Evolutionary conservation across 2,329 filamentous ascomycete genomes (phyloP).

Genomic region (Tolypocladium capitatum): DNA sequence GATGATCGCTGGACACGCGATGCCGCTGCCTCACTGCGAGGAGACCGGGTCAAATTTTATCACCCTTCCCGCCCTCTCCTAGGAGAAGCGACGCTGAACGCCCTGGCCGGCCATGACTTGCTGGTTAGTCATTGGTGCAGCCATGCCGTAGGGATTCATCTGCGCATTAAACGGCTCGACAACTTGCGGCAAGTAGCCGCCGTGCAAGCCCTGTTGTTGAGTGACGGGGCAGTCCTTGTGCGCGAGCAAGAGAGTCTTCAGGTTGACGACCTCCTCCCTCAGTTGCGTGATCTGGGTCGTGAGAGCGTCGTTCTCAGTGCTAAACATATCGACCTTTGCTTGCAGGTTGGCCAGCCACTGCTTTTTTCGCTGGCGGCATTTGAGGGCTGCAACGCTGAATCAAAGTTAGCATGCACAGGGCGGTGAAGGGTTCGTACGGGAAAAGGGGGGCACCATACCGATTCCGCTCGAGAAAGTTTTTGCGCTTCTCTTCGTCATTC

Average conservation of each 20-base stretch:
- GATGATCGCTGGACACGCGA: background rate
- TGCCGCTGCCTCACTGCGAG: background rate
- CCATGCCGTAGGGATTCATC: slow-evolving; percentile 48
- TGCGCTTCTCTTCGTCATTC: slow-evolving; percentile 97
- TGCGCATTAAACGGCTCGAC: slow-evolving; percentile 41
- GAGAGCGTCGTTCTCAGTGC: slow-evolving; percentile 78
- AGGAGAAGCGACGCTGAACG: slow-evolving; percentile 44
- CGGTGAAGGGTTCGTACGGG: background rate
- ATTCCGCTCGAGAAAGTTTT: slow-evolving; percentile 94
- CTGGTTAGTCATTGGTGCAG: slow-evolving; percentile 35
- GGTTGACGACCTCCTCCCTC: slow-evolving; percentile 83
- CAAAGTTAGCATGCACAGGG: slow-evolving; percentile 1
- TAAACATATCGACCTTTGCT: slow-evolving; percentile 86
- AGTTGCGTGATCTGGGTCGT: slow-evolving; percentile 72
- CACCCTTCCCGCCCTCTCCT: slow-evolving; percentile 15
- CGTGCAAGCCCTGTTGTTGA: slow-evolving; percentile 59
- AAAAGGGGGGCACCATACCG: slow-evolving; percentile 44
- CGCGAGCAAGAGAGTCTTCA: slow-evolving; percentile 83
- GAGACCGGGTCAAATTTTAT: slow-evolving; percentile 11
- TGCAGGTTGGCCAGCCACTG: slow-evolving; percentile 96
- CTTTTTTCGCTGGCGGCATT: slow-evolving; percentile 96
- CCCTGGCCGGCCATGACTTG: slow-evolving; percentile 43
- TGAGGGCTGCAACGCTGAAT: slow-evolving; percentile 77
- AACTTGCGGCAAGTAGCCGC: slow-evolving; percentile 40
- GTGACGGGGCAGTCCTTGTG: slow-evolving; percentile 95